Conservation (phyloP, 805 yeast species). For the Wickerhamiella australiensis region DNA sequence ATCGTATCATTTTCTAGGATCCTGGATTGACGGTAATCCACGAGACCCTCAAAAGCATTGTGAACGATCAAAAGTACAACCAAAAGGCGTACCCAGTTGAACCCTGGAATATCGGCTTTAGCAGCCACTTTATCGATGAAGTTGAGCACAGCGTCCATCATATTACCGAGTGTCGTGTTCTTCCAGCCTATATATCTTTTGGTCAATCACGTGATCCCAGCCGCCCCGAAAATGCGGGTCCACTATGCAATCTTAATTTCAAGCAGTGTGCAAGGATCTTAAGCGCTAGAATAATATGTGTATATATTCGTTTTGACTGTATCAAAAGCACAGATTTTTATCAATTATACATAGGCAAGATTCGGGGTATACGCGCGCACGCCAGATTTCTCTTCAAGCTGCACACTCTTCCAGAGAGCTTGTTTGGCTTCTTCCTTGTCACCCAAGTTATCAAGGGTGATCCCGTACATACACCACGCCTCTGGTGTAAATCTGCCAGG, state of each 20-base stretch:
- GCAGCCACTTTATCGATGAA: constrained; percentile 29
- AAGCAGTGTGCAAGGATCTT: too few relatives aligned
- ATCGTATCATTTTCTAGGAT: constrained; percentile 39
- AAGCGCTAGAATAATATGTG: background rate
- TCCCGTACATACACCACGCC: constrained; percentile 56
- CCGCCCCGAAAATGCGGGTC: background rate
- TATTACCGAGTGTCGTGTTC: background rate
- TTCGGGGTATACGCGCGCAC: constrained; percentile 9
- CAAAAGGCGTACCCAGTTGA: constrained; percentile 72
- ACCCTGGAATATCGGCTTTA: constrained; percentile 50
- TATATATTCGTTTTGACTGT: too few relatives aligned
- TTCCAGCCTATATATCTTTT: background rate
- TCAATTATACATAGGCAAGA: constrained; percentile 1
- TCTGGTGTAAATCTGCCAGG: constrained; percentile 42
- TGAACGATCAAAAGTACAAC: constrained; percentile 65
- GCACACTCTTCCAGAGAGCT: constrained; percentile 52
- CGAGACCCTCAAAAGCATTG: constrained; percentile 59
- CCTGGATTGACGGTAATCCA: constrained; percentile 65
- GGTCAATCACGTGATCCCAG: background rate
- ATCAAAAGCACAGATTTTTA: too few relatives aligned
- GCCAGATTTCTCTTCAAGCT: constrained; percentile 27
- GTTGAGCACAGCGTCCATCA: background rate
- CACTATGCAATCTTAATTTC: too few relatives aligned
- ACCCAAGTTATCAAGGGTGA: constrained; percentile 47
- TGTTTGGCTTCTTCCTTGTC: constrained; percentile 39